Evolutionary conservation across 371 early-diverging fungal species (phyloP), one percentile per base, ranked within the genome.

Genomic region (Lichtheimia ornata): DNA sequence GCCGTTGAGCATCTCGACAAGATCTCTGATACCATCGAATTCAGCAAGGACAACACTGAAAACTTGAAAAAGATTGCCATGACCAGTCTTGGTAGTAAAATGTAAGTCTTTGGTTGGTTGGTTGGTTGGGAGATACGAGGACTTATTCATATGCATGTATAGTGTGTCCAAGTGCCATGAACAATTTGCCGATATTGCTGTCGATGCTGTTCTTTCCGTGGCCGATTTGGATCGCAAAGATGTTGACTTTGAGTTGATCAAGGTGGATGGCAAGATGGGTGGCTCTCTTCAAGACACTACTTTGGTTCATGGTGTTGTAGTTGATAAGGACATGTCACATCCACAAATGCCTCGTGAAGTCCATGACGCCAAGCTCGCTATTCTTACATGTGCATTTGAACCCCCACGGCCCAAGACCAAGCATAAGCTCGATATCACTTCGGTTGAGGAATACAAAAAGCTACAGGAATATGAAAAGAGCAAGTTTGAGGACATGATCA

Each of bases 401-500:
- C 99, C 99, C 53, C 99, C 99, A 64, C 99, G 99, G 88, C 97
- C 99, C 71, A 99, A 99, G 88, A 99, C 98, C 71, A 99, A 99
- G 92, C 99, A 99, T 77, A 95, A 96, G 86, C 86, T 99, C 54
- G 96, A 98, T 67, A 98, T 99, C 71, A 93, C 93, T 18, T 91
- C 91, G 12, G 98, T 96, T 24, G 98, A 98, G 72, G 99, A 99
- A 80, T 99, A 94, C 85, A 87, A 95, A 76, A 93, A 94, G 72
- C 84, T 99, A 63, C 95, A 95, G 71, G 83, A 80, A 42, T 99
- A 99, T 74, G 99, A 99, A 82, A 88, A 85, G 68, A 89, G 94
- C 58, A 95, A 94, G 73, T 99, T 99, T 74, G 87, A 90, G 73
- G 89, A 90, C 55, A 99, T 99, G 99, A 97, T 99, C 61, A 83